These are phyloP conservation scores for Polygonum maritimum DNA, from an alignment of 148 eudicot species.

Conservation along the genomic window DNA sequence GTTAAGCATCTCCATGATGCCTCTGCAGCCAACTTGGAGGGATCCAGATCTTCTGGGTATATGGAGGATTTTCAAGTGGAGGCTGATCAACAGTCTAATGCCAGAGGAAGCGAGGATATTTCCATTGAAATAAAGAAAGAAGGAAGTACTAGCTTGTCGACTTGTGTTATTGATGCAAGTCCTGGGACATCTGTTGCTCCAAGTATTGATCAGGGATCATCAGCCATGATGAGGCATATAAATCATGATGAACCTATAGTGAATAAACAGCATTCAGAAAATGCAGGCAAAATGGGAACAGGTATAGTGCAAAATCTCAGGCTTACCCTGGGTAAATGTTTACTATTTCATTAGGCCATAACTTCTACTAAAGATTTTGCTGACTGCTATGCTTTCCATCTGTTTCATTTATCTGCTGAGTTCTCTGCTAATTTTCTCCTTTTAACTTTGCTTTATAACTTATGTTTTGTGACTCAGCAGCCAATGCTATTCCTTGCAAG, in stretches of 20 bases:
- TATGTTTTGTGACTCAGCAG: neutral
- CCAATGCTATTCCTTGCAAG: neutral
- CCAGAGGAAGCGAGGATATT: neutral
- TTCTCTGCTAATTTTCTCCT: neutral
- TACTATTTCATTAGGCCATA: neutral
- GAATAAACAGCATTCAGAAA: neutral
- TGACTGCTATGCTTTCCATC: neutral
- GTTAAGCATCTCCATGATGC: slow-evolving; percentile 11
- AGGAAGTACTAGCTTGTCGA: neutral
- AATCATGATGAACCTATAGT: neutral
- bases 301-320: neutral
- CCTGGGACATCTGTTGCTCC: neutral
- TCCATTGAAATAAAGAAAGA: neutral
- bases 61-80: neutral
- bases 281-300: neutral
- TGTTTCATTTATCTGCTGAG: neutral
- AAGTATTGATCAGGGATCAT: neutral
- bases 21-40: neutral
- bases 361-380: neutral
- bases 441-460: neutral
- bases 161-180: neutral
- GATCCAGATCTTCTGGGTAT: neutral
- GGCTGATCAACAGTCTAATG: neutral
- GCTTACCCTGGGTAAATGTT: neutral
- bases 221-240: neutral